phyloP scores from a whole-genome alignment of 495 filamentous ascomycete species.

The Neurospora africana region DNA sequence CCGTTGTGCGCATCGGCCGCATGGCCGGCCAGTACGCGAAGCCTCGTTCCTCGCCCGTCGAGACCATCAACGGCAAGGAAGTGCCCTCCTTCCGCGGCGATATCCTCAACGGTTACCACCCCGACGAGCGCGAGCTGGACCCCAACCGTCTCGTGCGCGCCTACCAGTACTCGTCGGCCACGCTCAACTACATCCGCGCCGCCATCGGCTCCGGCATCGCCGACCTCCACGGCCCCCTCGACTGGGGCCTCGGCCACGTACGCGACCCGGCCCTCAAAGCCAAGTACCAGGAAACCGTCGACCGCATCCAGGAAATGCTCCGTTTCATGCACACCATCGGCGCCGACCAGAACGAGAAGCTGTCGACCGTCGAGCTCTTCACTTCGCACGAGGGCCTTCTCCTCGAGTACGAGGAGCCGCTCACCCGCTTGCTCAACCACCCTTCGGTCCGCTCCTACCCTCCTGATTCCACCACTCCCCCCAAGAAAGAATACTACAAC shows the following conservation, averaged over 20 bases:
- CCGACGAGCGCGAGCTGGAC: conserved; percentile 62
- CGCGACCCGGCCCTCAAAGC: conserved; percentile 68
- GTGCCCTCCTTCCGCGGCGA: conserved; percentile 90
- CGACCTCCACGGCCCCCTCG: conserved; percentile 83
- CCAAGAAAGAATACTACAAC: conserved; percentile 55
- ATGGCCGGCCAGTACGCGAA: conserved; percentile 98
- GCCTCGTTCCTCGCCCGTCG: conserved; percentile 79
- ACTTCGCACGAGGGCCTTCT: conserved; percentile 93
- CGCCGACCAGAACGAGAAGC: conserved; percentile 70
- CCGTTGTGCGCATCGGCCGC: conserved; percentile 85
- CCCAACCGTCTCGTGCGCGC: conserved; percentile 76
- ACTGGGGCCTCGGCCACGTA: conserved; percentile 94
- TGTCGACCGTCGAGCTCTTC: conserved; percentile 90
- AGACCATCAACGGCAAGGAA: conserved; percentile 66
- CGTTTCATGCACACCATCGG: conserved; percentile 94
- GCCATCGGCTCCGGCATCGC: conserved; percentile 81
- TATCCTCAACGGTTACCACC: conserved; percentile 81
- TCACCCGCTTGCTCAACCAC: conserved; percentile 66
- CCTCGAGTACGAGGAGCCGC: conserved; percentile 83
- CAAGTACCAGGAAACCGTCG: conserved; percentile 74
- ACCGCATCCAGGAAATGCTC: conserved; percentile 78
- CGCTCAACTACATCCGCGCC: conserved; percentile 81
- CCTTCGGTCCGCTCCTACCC: conserved; percentile 28
- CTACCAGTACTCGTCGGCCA: conserved; percentile 91
- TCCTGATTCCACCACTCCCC: conserved; percentile 9